Base-by-base conservation (phyloP, 1,284 basidiomycete genomes). In the Sporisorium reilianum region DNA sequence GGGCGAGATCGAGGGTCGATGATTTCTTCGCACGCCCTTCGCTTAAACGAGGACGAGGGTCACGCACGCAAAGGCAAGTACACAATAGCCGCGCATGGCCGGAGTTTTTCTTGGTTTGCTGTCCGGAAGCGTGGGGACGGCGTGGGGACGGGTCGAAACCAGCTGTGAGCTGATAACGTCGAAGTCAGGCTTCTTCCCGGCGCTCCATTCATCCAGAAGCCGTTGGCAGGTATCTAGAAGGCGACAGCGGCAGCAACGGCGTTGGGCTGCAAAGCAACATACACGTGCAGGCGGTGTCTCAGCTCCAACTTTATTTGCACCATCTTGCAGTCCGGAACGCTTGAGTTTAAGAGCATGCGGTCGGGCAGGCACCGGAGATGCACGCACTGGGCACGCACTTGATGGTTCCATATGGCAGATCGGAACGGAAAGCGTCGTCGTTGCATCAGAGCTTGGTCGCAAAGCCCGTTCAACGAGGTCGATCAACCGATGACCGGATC, bases 11-110 rank as follows among this genome's bases (percentile, higher is more conserved):
- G 46, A 10, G 20, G 23, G 45, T 26, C 45, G 26, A 20, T n/a
- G 45, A 30, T 20, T 11, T 45, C 26, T 48, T 48, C 46, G 30
- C 46, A 48, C 28, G 46, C 26, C 46, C 26, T 48, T 48, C 46
- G 46, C 46, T 48, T 48, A 16, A 25, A 25, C 5, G 22, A 5
- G 30, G 46, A 30, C 28, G 46, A 26, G 42, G n/a, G n/a, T n/a
- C n/a, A n/a, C n/a, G n/a, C n/a, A n/a, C n/a, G n/a, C n/a, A n/a
- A n/a, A 26, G 14, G 23, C 16, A 26, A 18, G 20, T 12, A 25
- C 16, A 25, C 23, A 9, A 20, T 48, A 48, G 9, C 46, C 46
- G 46, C 30, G 18, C 46, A 32, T 10, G n/a, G 28, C 28, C 46
- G 11, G 26, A 8, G n/a, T 41, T 16, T 41, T 12, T 12, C 3